Base-by-base conservation (phyloP, 2,329 filamentous ascomycete species). In the Byssothecium circinans region DNA sequence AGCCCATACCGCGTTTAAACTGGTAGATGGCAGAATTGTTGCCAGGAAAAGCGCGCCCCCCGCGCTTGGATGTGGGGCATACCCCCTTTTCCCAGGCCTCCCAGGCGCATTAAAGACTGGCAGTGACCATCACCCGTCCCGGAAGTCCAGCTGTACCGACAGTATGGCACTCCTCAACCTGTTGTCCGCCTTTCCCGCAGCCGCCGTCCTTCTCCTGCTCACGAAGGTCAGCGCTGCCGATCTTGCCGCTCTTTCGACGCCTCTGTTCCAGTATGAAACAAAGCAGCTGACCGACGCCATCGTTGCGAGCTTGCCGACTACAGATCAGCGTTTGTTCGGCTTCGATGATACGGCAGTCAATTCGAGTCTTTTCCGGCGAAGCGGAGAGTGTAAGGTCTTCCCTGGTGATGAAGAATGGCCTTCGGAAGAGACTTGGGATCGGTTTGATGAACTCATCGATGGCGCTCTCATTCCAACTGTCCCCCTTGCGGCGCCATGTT, bases 351-450 rank as follows among this genome's bases (percentile, higher is more conserved):
- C 15, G 19, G 48, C 48, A 10, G 45, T 51, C 14, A 22, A 32
- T n/a, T 38, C 38, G 8, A 41, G 15, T 23, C 34, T 42, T 15
- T 34, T 30, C 14, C 19, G 22, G 27, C 15, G 30, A n/a, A 43
- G 41, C 25, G 45, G 45, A 35, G 44, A 41, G n/a, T 64, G 60
- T 49, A 61, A 57, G 19, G 35, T 34, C 5, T 60, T 60, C n/a
- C 62, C 61, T 4, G 59, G 59, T 27, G 62, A 64, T 36, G 37
- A 40, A 8, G 22, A 33, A 14, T 65, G 62, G 60, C 60, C 62
- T 3, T 53, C 55, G 0, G 36, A 34, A 15, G 18, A 33, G 0
- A 49, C 53, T 2, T 65, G 61, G 61, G 25, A 49, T 23, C 43
- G 8, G 3, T 53, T 63, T 30, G 61, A 63, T 42, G 39, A 32